Evolutionary conservation across 768 basidiomycete species (phyloP).

Genomic region (Russula virescens): DNA sequence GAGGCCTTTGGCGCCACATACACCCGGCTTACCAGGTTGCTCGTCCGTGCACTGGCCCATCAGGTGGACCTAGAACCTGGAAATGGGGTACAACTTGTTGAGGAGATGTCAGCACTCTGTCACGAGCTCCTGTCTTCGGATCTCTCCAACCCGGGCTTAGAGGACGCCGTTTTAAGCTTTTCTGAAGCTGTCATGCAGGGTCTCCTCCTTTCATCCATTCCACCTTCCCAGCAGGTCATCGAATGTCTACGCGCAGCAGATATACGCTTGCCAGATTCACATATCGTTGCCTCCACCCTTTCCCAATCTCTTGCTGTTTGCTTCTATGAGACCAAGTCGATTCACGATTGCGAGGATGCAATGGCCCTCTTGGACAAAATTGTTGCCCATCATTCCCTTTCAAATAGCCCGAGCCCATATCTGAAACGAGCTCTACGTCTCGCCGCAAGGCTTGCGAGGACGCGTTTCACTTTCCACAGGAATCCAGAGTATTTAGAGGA

Average conservation of each 20-base stretch:
- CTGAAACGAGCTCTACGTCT: background rate
- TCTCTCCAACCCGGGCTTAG: background rate
- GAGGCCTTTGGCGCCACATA: background rate
- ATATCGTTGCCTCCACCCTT: background rate
- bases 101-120: background rate
- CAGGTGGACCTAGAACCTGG: background rate
- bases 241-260: background rate
- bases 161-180: too few relatives aligned
- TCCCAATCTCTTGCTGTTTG: background rate
- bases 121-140: background rate
- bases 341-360: background rate
- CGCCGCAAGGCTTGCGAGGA: background rate
- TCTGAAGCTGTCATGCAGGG: background rate
- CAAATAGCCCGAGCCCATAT: background rate
- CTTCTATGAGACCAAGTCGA: background rate
- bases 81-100: background rate
- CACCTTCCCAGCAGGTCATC: background rate
- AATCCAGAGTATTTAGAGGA: conserved; percentile 1
- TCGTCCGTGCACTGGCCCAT: background rate
- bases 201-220: background rate
- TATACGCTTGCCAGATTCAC: background rate
- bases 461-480: background rate
- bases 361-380: background rate
- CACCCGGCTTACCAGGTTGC: background rate
- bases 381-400: background rate